phyloP scores from a whole-genome alignment of 805 yeast species.

The Lipomyces yamadae region DNA sequence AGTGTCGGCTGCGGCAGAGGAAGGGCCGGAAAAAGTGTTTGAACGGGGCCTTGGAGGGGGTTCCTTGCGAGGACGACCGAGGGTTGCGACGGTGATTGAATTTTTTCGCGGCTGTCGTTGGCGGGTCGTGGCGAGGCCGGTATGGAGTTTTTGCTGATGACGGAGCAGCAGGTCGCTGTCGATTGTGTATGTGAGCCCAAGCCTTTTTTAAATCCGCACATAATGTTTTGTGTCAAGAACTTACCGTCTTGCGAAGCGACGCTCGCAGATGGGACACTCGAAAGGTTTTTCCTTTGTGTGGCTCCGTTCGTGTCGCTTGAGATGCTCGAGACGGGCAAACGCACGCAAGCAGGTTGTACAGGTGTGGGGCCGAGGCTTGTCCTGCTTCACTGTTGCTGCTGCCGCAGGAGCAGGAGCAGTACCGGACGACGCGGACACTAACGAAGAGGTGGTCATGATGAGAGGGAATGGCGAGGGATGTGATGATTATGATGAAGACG shows the following conservation, averaged over 20 bases:
- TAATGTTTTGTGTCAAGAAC: background rate
- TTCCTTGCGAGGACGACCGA: conserved; percentile 24
- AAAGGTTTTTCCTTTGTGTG: conserved; percentile 97
- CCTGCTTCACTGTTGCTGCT: conserved; percentile 58
- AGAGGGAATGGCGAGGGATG: conserved; percentile 12
- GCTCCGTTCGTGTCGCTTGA: conserved; percentile 89
- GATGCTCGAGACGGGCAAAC: conserved; percentile 92
- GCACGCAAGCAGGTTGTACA: conserved; percentile 92
- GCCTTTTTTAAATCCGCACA: background rate
- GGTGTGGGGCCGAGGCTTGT: conserved; percentile 91
- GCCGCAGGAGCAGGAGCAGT: conserved; percentile 17
- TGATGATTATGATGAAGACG: background rate
- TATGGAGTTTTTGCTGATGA: conserved; percentile 91
- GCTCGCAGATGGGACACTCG: conserved; percentile 94
- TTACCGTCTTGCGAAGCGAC: conserved; percentile 85
- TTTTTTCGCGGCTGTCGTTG: conserved; percentile 31
- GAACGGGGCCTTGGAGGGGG: conserved; percentile 29
- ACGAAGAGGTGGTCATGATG: conserved; percentile 5
- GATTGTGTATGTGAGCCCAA: background rate
- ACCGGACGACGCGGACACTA: background rate
- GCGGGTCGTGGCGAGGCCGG: conserved; percentile 27
- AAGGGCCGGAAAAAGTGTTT: conserved; percentile 30
- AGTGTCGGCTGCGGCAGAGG: background rate
- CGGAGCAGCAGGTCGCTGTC: conserved; percentile 61
- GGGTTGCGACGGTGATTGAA: conserved; percentile 35